Evolutionary conservation across 169 alveolate genomes (phyloP), one percentile per base, ranked within the genome.

Genomic region (Eimeria nieschulzi): DNA sequence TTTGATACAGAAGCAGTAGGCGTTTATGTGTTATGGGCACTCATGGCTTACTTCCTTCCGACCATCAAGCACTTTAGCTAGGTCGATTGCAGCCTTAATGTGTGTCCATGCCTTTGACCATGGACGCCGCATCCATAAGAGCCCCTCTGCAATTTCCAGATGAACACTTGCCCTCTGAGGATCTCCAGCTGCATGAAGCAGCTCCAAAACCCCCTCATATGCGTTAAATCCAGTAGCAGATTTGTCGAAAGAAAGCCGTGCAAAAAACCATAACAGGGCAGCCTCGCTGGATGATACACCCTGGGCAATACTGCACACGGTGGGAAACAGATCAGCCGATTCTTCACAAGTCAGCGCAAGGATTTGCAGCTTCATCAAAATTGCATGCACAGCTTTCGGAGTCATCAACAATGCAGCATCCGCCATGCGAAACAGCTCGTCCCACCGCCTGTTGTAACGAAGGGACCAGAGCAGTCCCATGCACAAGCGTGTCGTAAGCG

Each of bases 401-500:
- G 63, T 63, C 61, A 82, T 73, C 46, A 82, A 63, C 90, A 82
- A 33, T 61, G 90, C 90, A 19, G 64, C 76, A 39, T 82, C 78
- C 21, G 90, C 90, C 1, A 61, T 82, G 63, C 90, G 90, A 51
- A 82, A 63, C n/a, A 82, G 90, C 71, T 82, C 90, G 59, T 82
- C 90, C 90, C 90, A 82, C 63, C 59, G 55, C 78, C 61, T 61
- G 90, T 55, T 5, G 46, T 19, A 26, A 82, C 64, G 61, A 10
- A 82, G 90, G 78, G 64, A 61, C 75, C 64, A 82, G 17, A 82
- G 90, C 39, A 82, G 78, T 19, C 90, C 90, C 90, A 82, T 82
- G n/a, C 78, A 82, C 90, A 82, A 61, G 78, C 90, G 90, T 26
- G 78, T 82, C 59, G 59, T 59, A 73, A 82, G 21, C 9, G 78